A percentile compares a stretch with the other conserved stretches of the same genome.
phyloP scores from a whole-genome alignment of 2,329 filamentous ascomycete genomes.

The Chaetomium sp. region DNA sequence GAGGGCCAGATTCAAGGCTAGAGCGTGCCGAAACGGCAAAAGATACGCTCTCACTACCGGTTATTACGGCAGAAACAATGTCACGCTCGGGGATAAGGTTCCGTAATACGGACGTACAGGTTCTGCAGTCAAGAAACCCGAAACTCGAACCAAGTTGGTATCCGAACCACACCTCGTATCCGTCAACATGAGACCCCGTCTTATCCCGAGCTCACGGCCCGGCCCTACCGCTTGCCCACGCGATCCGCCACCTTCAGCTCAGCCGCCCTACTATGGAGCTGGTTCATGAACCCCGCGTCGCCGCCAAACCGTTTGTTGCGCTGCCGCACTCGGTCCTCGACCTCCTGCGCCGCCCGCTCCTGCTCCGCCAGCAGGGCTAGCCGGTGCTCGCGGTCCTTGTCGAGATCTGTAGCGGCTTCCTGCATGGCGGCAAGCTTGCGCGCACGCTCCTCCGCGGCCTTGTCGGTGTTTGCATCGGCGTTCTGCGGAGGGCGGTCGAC shows the following conservation, averaged over 20 bases:
- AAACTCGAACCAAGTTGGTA: neutral
- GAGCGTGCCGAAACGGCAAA: constrained; percentile 2
- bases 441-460: constrained; percentile 58
- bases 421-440: constrained; percentile 74
- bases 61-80: neutral
- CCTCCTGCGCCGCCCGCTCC: constrained; percentile 65
- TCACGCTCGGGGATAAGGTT: neutral
- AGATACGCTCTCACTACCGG: neutral
- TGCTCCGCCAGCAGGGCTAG: constrained; percentile 66
- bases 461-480: constrained; percentile 31
- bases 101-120: constrained; percentile 3
- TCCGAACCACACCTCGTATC: constrained; percentile 15
- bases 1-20: neutral
- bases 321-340: constrained; percentile 65
- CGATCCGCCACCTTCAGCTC: constrained; percentile 55
- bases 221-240: constrained; percentile 38
- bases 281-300: constrained; percentile 65
- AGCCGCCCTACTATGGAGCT: constrained; percentile 61
- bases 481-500: constrained; percentile 29
- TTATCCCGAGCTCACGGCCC: neutral
- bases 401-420: constrained; percentile 67
- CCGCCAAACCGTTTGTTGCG: constrained; percentile 63
- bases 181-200: constrained; percentile 9
- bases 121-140: neutral
- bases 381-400: constrained; percentile 68